Percentiles rank a stretch among this genome's conserved stretches.
These are phyloP conservation scores for Fraxinus angustifolia DNA, from an alignment of 305 asterid species.

Conservation along the genomic window DNA sequence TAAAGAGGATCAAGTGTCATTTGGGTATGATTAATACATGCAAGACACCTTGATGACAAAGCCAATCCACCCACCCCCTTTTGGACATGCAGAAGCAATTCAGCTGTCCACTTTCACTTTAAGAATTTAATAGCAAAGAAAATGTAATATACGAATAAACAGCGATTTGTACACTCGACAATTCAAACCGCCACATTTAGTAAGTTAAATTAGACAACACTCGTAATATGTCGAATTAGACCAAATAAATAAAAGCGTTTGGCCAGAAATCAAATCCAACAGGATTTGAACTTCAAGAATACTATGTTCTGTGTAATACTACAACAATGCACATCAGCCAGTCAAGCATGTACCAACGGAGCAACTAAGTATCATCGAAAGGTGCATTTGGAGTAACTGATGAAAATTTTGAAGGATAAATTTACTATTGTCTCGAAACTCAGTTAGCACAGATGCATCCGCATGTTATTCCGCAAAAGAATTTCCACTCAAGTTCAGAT, in stretches of 20 bases:
- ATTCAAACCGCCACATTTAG: not conserved
- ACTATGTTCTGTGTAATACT: not conserved
- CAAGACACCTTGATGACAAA: slow-evolving; percentile 34
- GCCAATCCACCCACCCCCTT: slow-evolving; percentile 48
- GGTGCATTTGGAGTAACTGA: slow-evolving; percentile 39
- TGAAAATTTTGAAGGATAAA: slow-evolving; percentile 31
- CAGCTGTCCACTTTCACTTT: slow-evolving; percentile 24
- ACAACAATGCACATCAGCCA: not conserved
- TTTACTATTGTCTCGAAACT: slow-evolving; percentile 41
- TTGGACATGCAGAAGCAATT: slow-evolving; percentile 24
- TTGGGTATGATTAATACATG: slow-evolving; percentile 15
- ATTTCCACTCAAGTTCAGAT: slow-evolving; percentile 72
- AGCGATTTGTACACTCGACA: slow-evolving; percentile 37
- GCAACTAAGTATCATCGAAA: slow-evolving; percentile 59
- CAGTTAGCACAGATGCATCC: slow-evolving; percentile 41
- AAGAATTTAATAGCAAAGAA: not conserved
- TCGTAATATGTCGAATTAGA: not conserved
- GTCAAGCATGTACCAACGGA: slow-evolving; percentile 17
- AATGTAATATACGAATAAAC: slow-evolving; percentile 23
- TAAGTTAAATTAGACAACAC: not conserved
- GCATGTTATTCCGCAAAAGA: slow-evolving; percentile 30
- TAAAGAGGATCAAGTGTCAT: slow-evolving; percentile 19
- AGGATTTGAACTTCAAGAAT: not conserved
- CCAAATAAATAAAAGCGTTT: no score
- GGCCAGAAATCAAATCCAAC: no score